Conservation (phyloP, 106 monocot genomes). For the Amphibolis antarctica region DNA sequence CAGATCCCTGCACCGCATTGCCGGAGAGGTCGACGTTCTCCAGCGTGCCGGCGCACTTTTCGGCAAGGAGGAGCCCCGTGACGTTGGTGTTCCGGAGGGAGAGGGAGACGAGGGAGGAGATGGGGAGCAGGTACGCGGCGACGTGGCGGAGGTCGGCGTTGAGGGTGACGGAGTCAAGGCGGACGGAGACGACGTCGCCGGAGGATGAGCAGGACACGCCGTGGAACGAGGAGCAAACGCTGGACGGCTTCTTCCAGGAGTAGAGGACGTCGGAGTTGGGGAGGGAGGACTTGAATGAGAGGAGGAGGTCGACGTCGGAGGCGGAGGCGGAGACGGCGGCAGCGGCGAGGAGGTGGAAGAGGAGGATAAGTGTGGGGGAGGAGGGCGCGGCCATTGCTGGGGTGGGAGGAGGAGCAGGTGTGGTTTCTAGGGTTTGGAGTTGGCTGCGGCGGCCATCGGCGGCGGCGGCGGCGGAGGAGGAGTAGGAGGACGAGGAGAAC, state of each 20-base stretch:
- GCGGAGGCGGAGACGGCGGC: not conserved
- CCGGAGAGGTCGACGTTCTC: constrained; percentile 41
- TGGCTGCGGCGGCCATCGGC: no score
- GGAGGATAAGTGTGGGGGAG: constrained; percentile 1
- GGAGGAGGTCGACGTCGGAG: constrained; percentile 23
- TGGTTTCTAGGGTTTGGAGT: no score
- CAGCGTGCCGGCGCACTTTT: constrained; percentile 27
- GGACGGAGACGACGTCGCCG: constrained; percentile 36
- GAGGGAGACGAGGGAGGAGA: constrained; percentile 31
- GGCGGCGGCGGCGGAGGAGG: no score
- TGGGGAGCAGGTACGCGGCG: constrained; percentile 28
- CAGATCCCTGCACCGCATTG: constrained; percentile 30
- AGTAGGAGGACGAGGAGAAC: no score
- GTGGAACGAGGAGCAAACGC: constrained; percentile 38
- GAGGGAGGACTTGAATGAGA: constrained; percentile 50
- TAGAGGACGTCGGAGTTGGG: constrained; percentile 31
- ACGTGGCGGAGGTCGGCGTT: constrained; percentile 33
- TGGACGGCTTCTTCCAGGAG: constrained; percentile 21
- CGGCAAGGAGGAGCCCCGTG: constrained; percentile 25
- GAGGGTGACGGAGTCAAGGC: constrained; percentile 27
- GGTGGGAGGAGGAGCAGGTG: no score
- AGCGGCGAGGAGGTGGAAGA: not conserved
- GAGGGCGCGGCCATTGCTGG: not conserved
- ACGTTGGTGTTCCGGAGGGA: constrained; percentile 36
- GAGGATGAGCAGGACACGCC: constrained; percentile 59